Percentiles rank a stretch among this genome's conserved stretches.
Evolutionary conservation across 148 eudicot species (phyloP).

Genomic region (Chenopodium quinoa): DNA sequence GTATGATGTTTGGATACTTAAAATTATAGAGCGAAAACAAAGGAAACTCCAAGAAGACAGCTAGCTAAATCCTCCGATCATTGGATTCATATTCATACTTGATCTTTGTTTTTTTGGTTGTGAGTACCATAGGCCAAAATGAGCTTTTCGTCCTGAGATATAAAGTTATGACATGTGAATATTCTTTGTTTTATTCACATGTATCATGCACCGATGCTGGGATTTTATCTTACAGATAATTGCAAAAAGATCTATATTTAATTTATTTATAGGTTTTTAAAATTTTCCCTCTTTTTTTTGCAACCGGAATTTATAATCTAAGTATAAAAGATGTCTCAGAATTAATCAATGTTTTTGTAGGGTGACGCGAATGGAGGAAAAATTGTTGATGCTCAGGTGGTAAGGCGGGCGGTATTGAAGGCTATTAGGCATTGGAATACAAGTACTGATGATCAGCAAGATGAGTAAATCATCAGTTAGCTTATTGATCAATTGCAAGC

Average conservation of each 20-base stretch:
- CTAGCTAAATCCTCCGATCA: neutral
- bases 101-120: constrained; percentile 12
- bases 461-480: constrained; percentile 18
- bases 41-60: constrained; percentile 17
- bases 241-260: neutral
- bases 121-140: constrained; percentile 16
- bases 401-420: constrained; percentile 55
- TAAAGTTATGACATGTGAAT: constrained; percentile 39
- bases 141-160: constrained; percentile 23
- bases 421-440: constrained; percentile 68
- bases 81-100: constrained; percentile 4
- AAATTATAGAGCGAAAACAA: constrained; percentile 10
- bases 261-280: neutral
- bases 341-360: constrained; percentile 29
- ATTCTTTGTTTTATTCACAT: constrained; percentile 38
- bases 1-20: constrained; percentile 13
- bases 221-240: constrained; percentile 6
- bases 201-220: constrained; percentile 33
- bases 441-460: constrained; percentile 35
- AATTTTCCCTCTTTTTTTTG: neutral
- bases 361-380: constrained; percentile 50
- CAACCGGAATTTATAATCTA: neutral
- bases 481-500: constrained; percentile 9
- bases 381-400: constrained; percentile 50
- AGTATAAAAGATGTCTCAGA: neutral